Evolutionary conservation across 352 stramenopile species (phyloP), one percentile per base, ranked within the genome.

Genomic region (Phytophthora fragariae): DNA sequence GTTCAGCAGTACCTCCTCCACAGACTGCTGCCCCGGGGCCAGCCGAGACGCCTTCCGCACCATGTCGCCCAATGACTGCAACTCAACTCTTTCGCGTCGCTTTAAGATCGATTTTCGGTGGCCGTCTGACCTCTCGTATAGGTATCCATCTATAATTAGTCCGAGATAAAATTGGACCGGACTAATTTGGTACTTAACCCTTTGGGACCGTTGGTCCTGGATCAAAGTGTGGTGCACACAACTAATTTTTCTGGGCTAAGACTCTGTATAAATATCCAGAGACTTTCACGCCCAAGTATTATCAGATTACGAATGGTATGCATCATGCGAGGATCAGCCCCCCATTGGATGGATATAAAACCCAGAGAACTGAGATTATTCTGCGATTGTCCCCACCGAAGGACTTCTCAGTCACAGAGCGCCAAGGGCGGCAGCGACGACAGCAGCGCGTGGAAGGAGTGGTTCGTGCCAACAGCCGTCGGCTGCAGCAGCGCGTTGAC

Each of bases 1-100:
- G 17, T 82, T 66, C 10, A 93, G 70, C 52, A 95, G 41, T 19
- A 95, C 74, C 62, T 95, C 86, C 65, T 95, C 88, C 46, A 95
- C 71, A 3, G 85, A 92, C 69, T 75, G 88, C 62, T 74, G 72
- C 39, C 76, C 82, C 4, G 88, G 79, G n/a, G 81, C 69, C 58
- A 95, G 77, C 0, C 76, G 77, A 17, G 80, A 82, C 21, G 81
- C 76, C 60, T 88, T 90, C 4, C 85, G 80, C 69, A 92, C 85
- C 86, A 95, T 93, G 11, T 60, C 14, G 35, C 5, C 29, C 37
- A 24, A n/a, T 39, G 19, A 10, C n/a, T 54, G 35, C 35, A 41
- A 41, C 35, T 27, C 24, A 27, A 41, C 35, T 41, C 3, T 41
- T 41, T 27, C 24, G 53, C 50, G 62, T 72, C 69, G 37, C 50